Percentiles rank a stretch among this genome's conserved stretches.
These are phyloP conservation scores for Pouteria campechiana DNA, from an alignment of 179 eudicot species.

Conservation along the genomic window DNA sequence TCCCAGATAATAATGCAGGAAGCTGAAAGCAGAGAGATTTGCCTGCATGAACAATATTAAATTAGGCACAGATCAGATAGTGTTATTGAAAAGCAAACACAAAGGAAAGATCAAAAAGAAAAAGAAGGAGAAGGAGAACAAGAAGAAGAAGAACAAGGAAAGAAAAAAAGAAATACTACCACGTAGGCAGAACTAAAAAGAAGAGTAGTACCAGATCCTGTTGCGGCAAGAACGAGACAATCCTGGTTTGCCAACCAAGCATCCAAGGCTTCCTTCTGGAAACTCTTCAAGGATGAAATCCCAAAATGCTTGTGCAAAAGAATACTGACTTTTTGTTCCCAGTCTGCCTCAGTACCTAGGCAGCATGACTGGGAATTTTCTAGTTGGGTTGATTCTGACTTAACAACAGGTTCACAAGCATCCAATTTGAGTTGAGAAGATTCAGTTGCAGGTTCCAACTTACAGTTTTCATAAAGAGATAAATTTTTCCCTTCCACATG, in stretches of 20 bases:
- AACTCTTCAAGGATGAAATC: conserved; percentile 52
- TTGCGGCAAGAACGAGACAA: conserved; percentile 91
- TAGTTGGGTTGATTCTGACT: conserved; percentile 1
- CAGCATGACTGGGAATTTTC: conserved; percentile 8
- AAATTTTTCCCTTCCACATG: conserved; percentile 9
- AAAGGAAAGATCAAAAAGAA: conserved; percentile 2
- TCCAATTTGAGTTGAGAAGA: too few species aligned
- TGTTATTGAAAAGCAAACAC: neutral
- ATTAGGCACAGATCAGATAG: too few species aligned
- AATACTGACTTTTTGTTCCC: conserved; percentile 44
- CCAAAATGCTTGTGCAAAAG: conserved; percentile 68
- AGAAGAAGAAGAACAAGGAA: neutral
- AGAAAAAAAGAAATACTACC: neutral
- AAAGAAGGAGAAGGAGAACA: neutral
- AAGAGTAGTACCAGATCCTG: conserved; percentile 66
- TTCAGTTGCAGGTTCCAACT: too few species aligned
- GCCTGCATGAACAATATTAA: conserved; percentile 36
- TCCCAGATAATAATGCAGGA: conserved; percentile 86
- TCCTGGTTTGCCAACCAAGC: conserved; percentile 73
- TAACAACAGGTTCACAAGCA: conserved; percentile 2
- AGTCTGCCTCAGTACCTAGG: conserved; percentile 27
- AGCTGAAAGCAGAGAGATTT: conserved; percentile 92
- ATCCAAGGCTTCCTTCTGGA: conserved; percentile 76
- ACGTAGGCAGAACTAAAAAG: neutral
- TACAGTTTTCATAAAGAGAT: too few species aligned